Percentiles rank a stretch among this genome's conserved stretches.
Conservation (phyloP, 495 filamentous ascomycete species). For the Penicillium canescens region DNA sequence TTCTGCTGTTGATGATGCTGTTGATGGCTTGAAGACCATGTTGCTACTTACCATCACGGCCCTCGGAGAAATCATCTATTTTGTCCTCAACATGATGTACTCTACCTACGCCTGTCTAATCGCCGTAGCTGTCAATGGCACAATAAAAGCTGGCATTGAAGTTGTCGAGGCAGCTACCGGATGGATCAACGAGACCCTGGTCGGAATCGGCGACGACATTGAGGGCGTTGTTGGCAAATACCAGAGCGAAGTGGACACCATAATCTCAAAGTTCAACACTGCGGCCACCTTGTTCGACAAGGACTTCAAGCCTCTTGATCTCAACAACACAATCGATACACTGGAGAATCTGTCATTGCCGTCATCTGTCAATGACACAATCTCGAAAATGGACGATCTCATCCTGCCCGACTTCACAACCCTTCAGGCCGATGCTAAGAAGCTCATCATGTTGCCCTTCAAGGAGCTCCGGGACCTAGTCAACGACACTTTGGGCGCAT, state of each 20-base stretch:
- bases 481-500: conserved; percentile 63
- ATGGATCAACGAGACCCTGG: conserved; percentile 72
- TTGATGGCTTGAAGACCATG: conserved; percentile 73
- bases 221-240: conserved; percentile 54
- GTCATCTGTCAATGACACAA: conserved; percentile 57
- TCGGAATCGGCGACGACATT: conserved; percentile 63
- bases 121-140: conserved; percentile 74
- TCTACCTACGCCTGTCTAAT: conserved; percentile 87
- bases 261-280: conserved; percentile 47
- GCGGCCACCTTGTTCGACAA: conserved; percentile 31
- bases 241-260: conserved; percentile 59
- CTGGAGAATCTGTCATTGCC: conserved; percentile 73
- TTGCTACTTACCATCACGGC: conserved; percentile 75
- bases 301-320: conserved; percentile 54
- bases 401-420: conserved; percentile 79
- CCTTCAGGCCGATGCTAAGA: conserved; percentile 74
- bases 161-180: conserved; percentile 70
- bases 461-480: conserved; percentile 70
- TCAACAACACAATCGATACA: conserved; percentile 57
- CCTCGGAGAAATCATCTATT: conserved; percentile 84
- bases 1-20: conserved; percentile 70
- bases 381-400: conserved; percentile 68
- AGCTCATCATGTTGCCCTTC: conserved; percentile 74
- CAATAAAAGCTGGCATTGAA: conserved; percentile 65
- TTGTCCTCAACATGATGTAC: conserved; percentile 85